A percentile compares a stretch with the other conserved stretches of the same genome.
Conservation (phyloP, 2,329 filamentous ascomycete species). For the Alternaria brassicicola region DNA sequence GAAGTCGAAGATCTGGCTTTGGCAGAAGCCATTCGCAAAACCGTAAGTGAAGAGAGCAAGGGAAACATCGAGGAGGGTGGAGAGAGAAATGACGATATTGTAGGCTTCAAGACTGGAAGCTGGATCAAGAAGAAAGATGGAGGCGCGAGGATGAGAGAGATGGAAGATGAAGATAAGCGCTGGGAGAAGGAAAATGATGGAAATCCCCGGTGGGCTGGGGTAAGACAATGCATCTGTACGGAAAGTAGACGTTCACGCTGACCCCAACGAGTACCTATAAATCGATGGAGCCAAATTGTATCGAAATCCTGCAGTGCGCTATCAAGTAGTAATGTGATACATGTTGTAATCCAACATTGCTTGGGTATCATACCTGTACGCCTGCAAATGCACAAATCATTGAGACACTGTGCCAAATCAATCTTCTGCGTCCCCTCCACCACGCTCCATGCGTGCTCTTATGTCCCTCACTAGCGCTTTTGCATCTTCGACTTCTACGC, state of each 20-base stretch:
- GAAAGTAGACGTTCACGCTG: background rate
- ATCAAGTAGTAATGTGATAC: background rate
- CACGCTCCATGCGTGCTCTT: conserved; percentile 71
- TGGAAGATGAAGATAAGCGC: background rate
- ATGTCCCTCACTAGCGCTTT: conserved; percentile 91
- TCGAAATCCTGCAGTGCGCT: background rate
- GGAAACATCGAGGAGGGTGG: background rate
- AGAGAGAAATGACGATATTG: background rate
- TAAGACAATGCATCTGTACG: background rate
- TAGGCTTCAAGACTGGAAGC: background rate
- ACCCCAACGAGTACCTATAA: background rate
- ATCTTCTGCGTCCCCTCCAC: conserved; percentile 26
- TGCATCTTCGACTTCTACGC: conserved; percentile 94
- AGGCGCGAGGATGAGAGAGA: background rate
- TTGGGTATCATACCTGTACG: conserved; percentile 19
- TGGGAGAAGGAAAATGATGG: background rate
- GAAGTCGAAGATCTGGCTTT: background rate
- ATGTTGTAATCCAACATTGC: background rate
- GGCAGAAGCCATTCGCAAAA: background rate
- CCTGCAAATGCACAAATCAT: conserved; percentile 9
- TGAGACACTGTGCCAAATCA: background rate
- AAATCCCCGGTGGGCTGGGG: background rate
- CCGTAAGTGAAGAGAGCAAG: background rate
- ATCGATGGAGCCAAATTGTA: background rate
- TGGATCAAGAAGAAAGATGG: conserved; percentile 1